phyloP scores from a whole-genome alignment of 305 asterid genomes.

The Fraxinus dipetala region DNA sequence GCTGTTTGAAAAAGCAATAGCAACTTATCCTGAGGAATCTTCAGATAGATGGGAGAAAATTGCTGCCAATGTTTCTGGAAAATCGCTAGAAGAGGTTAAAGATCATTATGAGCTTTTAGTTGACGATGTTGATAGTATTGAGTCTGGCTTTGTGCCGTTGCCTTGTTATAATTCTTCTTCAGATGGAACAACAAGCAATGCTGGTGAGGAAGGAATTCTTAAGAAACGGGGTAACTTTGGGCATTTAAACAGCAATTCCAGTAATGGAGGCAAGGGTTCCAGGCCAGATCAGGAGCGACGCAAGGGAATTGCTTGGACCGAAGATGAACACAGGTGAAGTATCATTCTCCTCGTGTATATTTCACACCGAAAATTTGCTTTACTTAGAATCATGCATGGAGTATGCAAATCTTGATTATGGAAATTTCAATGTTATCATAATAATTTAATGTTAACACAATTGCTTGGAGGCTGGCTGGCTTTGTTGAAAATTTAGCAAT shows the following conservation, averaged over 20 bases:
- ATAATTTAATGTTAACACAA: neutral
- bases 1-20: conserved; percentile 78
- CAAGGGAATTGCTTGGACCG: conserved; percentile 94
- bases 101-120: conserved; percentile 67
- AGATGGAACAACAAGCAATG: conserved; percentile 47
- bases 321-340: conserved; percentile 83
- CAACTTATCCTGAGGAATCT: conserved; percentile 54
- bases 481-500: neutral
- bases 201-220: conserved; percentile 52
- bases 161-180: conserved; percentile 58
- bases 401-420: neutral
- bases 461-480: neutral
- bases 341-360: conserved; percentile 11
- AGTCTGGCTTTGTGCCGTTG: conserved; percentile 59
- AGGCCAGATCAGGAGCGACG: conserved; percentile 85
- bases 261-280: conserved; percentile 55
- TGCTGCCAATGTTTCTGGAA: conserved; percentile 70
- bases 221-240: conserved; percentile 49
- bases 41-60: conserved; percentile 74
- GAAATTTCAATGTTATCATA: neutral
- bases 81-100: conserved; percentile 64
- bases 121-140: conserved; percentile 67
- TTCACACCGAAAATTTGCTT: neutral
- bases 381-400: neutral
- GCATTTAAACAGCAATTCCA: conserved; percentile 41